These are phyloP conservation scores for Leucogyrophana mollusca DNA, from an alignment of 768 basidiomycete species.

Conservation along the genomic window DNA sequence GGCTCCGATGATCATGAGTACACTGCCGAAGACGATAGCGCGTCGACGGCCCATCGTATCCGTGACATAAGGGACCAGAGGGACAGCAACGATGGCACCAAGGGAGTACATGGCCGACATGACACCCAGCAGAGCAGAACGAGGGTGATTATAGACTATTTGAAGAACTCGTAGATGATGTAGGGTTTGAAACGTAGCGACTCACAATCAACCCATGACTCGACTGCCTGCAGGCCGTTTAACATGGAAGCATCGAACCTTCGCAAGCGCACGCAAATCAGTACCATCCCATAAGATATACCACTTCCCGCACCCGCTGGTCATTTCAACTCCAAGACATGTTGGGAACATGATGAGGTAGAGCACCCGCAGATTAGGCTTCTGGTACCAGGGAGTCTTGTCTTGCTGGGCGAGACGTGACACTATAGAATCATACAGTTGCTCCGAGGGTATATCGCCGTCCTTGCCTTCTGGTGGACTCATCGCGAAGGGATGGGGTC, in stretches of 20 bases:
- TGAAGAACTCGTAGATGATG: neutral
- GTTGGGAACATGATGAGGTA: slow-evolving; percentile 56
- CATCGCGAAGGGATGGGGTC: neutral
- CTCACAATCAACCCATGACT: slow-evolving; percentile 56
- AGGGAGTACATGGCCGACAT: slow-evolving; percentile 60
- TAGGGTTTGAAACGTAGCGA: neutral
- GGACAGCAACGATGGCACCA: slow-evolving; percentile 55
- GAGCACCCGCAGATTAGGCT: slow-evolving; percentile 54
- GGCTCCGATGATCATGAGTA: slow-evolving; percentile 49
- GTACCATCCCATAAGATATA: slow-evolving; percentile 52
- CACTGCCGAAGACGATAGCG: slow-evolving; percentile 51
- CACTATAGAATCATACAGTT: slow-evolving; percentile 7
- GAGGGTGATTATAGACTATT: slow-evolving; percentile 54
- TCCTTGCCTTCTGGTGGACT: neutral
- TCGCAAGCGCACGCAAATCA: neutral
- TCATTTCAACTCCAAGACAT: slow-evolving; percentile 20
- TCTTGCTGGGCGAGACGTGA: slow-evolving; percentile 36
- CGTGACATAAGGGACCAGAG: slow-evolving; percentile 49
- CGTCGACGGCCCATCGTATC: slow-evolving; percentile 50
- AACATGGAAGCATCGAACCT: slow-evolving; percentile 64
- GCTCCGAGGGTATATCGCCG: neutral
- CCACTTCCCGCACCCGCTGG: slow-evolving; percentile 45
- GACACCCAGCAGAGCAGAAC: slow-evolving; percentile 52
- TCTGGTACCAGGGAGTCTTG: slow-evolving; percentile 58
- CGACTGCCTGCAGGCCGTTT: slow-evolving; percentile 59